These are phyloP conservation scores for Leptographium radiaticola DNA, from an alignment of 2,329 filamentous ascomycete species.

Conservation along the genomic window DNA sequence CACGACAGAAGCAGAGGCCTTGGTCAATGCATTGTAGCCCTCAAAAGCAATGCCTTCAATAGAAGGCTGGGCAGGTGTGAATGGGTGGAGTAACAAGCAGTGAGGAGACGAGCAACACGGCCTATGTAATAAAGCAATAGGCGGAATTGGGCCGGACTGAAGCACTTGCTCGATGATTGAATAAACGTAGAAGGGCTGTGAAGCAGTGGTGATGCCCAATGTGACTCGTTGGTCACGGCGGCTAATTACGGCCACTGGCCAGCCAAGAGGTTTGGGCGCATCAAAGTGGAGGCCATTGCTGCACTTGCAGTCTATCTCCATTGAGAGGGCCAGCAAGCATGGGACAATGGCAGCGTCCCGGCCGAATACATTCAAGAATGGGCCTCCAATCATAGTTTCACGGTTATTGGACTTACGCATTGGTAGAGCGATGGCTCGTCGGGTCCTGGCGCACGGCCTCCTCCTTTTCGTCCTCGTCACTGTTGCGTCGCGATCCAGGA, in stretches of 20 bases:
- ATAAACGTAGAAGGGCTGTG: not conserved
- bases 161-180: not conserved
- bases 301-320: too few species aligned
- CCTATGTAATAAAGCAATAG: not conserved
- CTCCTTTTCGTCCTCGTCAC: constrained; percentile 80
- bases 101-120: too few species aligned
- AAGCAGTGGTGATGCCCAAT: not conserved
- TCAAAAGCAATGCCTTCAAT: too few species aligned
- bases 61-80: too few species aligned
- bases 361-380: not conserved
- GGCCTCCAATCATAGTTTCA: not conserved
- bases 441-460: constrained; percentile 55
- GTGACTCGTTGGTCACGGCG: not conserved
- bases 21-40: too few species aligned
- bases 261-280: too few species aligned
- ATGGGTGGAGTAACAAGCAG: too few species aligned
- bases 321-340: too few species aligned
- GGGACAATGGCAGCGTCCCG: not conserved
- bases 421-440: constrained; percentile 60
- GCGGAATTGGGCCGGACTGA: not conserved
- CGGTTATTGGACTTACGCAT: constrained; percentile 54
- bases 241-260: not conserved
- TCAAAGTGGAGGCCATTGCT: too few species aligned
- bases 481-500: constrained; percentile 76
- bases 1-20: too few species aligned